A percentile compares a stretch with the other conserved stretches of the same genome.
Evolutionary conservation across 306 rosid species (phyloP).

Genomic region (Styphnolobium japonicum): DNA sequence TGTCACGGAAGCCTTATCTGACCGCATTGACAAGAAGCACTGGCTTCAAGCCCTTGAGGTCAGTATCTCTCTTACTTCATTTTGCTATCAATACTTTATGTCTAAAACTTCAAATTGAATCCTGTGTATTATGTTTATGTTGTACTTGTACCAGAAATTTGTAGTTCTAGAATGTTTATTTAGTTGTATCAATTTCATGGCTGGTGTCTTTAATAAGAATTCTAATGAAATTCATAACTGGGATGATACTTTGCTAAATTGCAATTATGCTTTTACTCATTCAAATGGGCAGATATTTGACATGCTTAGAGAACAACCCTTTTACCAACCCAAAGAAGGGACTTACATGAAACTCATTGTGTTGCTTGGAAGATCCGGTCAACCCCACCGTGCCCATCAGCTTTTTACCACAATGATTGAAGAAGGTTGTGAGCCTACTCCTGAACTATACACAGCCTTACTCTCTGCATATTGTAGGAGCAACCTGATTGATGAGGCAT

Average conservation of each 20-base stretch:
- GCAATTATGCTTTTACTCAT: constrained; percentile 2
- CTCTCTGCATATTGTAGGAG: constrained; percentile 80
- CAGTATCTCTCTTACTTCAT: constrained; percentile 14
- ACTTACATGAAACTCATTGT: constrained; percentile 89
- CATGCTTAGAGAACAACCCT: constrained; percentile 87
- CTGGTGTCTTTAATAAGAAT: neutral
- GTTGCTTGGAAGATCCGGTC: constrained; percentile 81
- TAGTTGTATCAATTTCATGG: neutral
- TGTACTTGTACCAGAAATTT: neutral
- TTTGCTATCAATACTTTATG: neutral
- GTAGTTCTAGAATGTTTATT: neutral
- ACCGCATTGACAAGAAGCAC: constrained; percentile 66
- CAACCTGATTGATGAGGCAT: constrained; percentile 68
- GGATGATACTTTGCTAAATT: neutral
- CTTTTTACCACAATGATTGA: constrained; percentile 76
- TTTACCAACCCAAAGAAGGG: constrained; percentile 93
- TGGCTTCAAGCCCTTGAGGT: constrained; percentile 98
- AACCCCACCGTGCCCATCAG: constrained; percentile 66
- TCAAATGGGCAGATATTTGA: constrained; percentile 65
- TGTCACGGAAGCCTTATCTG: constrained; percentile 81
- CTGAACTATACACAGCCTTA: constrained; percentile 83
- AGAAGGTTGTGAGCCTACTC: constrained; percentile 76
- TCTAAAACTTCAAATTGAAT: neutral
- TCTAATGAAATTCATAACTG: neutral
- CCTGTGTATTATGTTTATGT: neutral